Conservation (phyloP, 2,329 filamentous ascomycete species). For the Tricladium varicosporioides region DNA sequence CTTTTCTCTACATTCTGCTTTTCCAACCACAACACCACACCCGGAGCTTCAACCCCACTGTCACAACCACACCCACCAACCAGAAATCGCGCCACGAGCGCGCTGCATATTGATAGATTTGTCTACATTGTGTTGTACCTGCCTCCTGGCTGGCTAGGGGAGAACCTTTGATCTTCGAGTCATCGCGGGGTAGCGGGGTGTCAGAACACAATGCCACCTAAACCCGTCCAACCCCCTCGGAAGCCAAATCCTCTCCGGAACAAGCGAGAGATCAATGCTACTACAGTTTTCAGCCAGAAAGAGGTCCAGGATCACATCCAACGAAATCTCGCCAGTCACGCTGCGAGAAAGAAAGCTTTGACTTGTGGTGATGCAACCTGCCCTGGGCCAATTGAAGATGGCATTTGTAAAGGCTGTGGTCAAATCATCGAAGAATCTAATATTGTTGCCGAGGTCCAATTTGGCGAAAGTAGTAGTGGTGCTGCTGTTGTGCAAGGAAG, state of each 20-base stretch:
- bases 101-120: neutral
- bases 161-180: neutral
- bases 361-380: too few species aligned
- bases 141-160: neutral
- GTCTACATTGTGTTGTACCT: neutral
- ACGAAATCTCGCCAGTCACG: too few species aligned
- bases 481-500: slow-evolving; percentile 89
- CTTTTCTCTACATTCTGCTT: neutral
- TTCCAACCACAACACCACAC: neutral
- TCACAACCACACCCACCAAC: neutral
- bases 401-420: slow-evolving; percentile 81
- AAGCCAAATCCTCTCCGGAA: slow-evolving; percentile 20
- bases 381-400: slow-evolving; percentile 48
- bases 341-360: too few species aligned
- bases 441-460: slow-evolving; percentile 88
- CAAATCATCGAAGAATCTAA: slow-evolving; percentile 80
- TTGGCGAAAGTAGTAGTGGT: slow-evolving; percentile 82
- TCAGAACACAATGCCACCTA: neutral
- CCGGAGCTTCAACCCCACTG: neutral
- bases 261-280: slow-evolving; percentile 20
- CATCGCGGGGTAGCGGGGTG: slow-evolving; percentile 16
- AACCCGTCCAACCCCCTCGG: neutral
- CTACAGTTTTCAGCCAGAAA: slow-evolving; percentile 21
- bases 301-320: too few species aligned
- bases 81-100: too few species aligned